A percentile compares a stretch with the other conserved stretches of the same genome.
These are phyloP conservation scores for Aspergillus tamarii DNA, from an alignment of 2,329 filamentous ascomycete genomes.

Conservation along the genomic window DNA sequence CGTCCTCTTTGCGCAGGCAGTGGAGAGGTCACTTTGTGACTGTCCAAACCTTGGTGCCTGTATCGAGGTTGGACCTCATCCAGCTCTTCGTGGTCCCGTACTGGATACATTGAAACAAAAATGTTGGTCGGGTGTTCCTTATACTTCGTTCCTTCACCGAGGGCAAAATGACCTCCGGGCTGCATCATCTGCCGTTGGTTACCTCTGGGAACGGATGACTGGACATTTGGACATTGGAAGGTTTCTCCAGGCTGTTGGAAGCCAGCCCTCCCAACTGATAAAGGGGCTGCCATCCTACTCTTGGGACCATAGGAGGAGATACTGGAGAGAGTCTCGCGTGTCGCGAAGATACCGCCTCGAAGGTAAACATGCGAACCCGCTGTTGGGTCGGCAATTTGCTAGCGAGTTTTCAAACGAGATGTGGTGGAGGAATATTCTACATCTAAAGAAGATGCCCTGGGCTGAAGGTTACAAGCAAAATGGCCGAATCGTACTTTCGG, in stretches of 20 bases:
- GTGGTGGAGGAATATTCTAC: not conserved
- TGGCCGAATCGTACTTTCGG: not conserved
- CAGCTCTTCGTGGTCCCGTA: conserved; percentile 5
- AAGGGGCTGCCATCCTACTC: not conserved
- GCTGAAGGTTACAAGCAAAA: not conserved
- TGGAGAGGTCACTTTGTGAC: not conserved
- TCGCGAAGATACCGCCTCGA: not conserved
- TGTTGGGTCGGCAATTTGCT: not conserved
- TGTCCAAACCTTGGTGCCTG: not conserved
- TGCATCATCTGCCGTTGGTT: not conserved
- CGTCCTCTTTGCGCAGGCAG: conserved; percentile 5
- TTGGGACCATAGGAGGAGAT: conserved; percentile 3
- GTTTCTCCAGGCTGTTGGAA: not conserved
- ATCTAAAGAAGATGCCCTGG: not conserved
- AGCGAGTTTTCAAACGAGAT: not conserved
- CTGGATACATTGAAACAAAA: not conserved
- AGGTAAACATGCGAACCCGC: not conserved
- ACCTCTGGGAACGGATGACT: not conserved
- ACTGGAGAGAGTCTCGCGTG: conserved; percentile 5
- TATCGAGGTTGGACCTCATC: conserved; percentile 9
- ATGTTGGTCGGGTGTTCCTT: not conserved
- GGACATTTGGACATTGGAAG: not conserved
- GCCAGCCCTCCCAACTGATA: not conserved
- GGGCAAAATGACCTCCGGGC: conserved; percentile 4
- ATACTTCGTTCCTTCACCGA: not conserved